A percentile compares a stretch with the other conserved stretches of the same genome.
Evolutionary conservation across 768 basidiomycete species (phyloP).

Genomic region (Trametes meyenii): DNA sequence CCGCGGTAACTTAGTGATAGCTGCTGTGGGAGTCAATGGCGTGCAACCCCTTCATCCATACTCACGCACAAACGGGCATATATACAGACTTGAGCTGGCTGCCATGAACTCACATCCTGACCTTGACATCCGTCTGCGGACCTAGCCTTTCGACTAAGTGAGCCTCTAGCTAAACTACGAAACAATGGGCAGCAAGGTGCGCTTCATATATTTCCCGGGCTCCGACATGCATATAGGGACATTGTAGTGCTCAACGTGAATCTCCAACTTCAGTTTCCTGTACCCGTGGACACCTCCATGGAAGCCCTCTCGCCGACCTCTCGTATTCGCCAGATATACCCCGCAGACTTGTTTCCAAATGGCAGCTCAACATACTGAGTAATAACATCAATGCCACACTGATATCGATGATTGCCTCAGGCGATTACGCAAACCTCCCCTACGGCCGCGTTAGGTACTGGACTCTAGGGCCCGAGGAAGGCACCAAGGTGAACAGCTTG

Average conservation of each 20-base stretch:
- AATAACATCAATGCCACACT: neutral
- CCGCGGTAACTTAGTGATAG: no score
- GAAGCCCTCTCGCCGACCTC: constrained; percentile 28
- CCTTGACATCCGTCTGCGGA: no score
- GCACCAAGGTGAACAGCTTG: constrained; percentile 55
- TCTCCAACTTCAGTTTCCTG: constrained; percentile 23
- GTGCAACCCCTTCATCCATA: neutral
- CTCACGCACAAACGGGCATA: neutral
- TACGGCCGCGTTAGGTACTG: constrained; percentile 68
- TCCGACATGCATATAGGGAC: no score
- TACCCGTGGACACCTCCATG: constrained; percentile 29
- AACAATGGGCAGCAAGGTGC: no score
- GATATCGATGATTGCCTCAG: constrained; percentile 42
- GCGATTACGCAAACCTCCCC: constrained; percentile 65
- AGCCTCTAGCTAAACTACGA: no score
- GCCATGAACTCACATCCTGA: no score
- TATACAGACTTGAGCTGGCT: neutral
- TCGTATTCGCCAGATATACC: constrained; percentile 33
- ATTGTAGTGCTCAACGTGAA: no score
- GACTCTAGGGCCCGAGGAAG: constrained; percentile 70
- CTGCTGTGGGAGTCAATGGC: neutral
- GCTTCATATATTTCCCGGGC: no score
- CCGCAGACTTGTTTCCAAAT: constrained; percentile 35
- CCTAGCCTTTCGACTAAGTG: no score
- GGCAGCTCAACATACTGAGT: constrained; percentile 14